A percentile compares a stretch with the other conserved stretches of the same genome.
These are phyloP conservation scores for Tremellales sp. DNA, from an alignment of 1,284 basidiomycete species.

Conservation along the genomic window DNA sequence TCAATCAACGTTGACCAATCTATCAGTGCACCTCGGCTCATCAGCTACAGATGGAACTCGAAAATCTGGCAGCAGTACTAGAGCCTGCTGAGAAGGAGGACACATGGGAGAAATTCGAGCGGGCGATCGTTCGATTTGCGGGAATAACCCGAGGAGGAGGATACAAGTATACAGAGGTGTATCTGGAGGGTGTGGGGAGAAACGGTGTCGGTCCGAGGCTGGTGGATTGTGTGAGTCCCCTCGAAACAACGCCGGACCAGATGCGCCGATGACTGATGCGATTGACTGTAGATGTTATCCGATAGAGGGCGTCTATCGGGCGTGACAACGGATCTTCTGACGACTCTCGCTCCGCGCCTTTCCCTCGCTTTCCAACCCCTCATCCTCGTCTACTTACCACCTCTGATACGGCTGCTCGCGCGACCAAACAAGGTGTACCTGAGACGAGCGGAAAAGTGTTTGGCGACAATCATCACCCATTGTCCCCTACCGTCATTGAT, in stretches of 20 bases:
- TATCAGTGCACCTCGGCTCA: slow-evolving; percentile 43
- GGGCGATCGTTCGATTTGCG: slow-evolving; percentile 44
- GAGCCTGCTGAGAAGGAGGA: slow-evolving; percentile 48
- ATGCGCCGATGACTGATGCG: neutral
- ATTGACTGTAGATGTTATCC: slow-evolving; percentile 47
- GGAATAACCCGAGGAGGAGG: slow-evolving; percentile 47
- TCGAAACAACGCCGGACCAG: neutral
- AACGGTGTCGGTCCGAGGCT: slow-evolving; percentile 43
- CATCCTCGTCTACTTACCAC: slow-evolving; percentile 50
- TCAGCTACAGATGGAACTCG: slow-evolving; percentile 41
- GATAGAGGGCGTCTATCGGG: slow-evolving; percentile 52
- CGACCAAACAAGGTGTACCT: slow-evolving; percentile 53
- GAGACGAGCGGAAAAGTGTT: slow-evolving; percentile 50
- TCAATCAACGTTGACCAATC: neutral
- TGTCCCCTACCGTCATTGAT: slow-evolving; percentile 47
- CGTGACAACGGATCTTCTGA: slow-evolving; percentile 50
- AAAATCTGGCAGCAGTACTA: slow-evolving; percentile 33
- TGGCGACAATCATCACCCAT: slow-evolving; percentile 49
- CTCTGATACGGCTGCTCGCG: slow-evolving; percentile 49
- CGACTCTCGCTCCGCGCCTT: slow-evolving; percentile 52
- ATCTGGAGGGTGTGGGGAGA: slow-evolving; percentile 42
- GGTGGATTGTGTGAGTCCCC: slow-evolving; percentile 45
- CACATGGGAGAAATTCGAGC: slow-evolving; percentile 49
- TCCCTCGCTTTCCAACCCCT: slow-evolving; percentile 45
- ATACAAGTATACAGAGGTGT: slow-evolving; percentile 44